Conservation (phyloP, 441 rosid species). For the Gossypium laxum region DNA sequence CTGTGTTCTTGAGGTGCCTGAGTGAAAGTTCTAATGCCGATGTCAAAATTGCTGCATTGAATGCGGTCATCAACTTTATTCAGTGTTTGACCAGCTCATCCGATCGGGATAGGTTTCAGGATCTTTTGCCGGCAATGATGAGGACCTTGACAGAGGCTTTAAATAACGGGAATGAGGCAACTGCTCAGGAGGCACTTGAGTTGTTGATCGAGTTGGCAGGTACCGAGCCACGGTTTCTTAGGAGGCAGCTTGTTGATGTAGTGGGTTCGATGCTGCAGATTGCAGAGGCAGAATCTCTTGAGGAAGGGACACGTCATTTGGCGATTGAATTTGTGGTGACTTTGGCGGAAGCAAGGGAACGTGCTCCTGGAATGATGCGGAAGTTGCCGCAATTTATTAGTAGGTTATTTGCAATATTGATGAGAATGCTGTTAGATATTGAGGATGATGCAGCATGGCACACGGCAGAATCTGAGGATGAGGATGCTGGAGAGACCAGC, state of each 20-base stretch:
- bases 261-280: constrained; percentile 33
- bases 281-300: constrained; percentile 84
- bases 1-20: constrained; percentile 68
- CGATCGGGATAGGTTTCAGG: constrained; percentile 92
- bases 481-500: constrained; percentile 90
- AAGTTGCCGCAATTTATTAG: constrained; percentile 88
- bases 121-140: constrained; percentile 85
- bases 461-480: constrained; percentile 77
- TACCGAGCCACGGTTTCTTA: constrained; percentile 74
- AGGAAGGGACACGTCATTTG: constrained; percentile 84
- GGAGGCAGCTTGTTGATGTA: constrained; percentile 82
- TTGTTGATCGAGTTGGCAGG: constrained; percentile 92
- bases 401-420: constrained; percentile 71
- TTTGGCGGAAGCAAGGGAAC: constrained; percentile 3
- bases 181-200: constrained; percentile 92
- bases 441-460: constrained; percentile 96
- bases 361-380: constrained; percentile 52
- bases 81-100: constrained; percentile 63
- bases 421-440: constrained; percentile 80
- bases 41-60: constrained; percentile 86
- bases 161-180: constrained; percentile 79
- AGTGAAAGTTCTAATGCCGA: constrained; percentile 50
- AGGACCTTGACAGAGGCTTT: constrained; percentile 82
- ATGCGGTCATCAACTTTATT: constrained; percentile 82
- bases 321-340: constrained; percentile 92